These are phyloP conservation scores for Brassica incana DNA, from an alignment of 345 rosid genomes.

Conservation along the genomic window DNA sequence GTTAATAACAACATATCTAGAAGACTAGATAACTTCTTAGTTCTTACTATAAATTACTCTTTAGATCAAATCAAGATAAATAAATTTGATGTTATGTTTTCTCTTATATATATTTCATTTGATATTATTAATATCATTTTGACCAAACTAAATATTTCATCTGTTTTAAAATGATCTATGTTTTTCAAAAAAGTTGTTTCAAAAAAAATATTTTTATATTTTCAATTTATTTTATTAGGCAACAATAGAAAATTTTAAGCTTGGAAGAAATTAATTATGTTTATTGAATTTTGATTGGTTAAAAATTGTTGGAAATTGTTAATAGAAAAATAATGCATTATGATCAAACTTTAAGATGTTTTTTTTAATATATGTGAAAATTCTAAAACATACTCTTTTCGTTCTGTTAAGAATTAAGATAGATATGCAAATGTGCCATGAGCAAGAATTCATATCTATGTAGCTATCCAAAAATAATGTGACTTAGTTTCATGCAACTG, in stretches of 20 bases:
- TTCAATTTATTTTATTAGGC: not conserved
- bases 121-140: not conserved
- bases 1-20: not conserved
- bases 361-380: not conserved
- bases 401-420: no score
- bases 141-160: not conserved
- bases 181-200: no score
- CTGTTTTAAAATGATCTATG: not conserved
- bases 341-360: no score
- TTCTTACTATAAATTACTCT: not conserved
- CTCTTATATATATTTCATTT: not conserved
- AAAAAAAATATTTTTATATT: no score
- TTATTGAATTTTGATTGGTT: not conserved
- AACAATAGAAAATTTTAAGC: not conserved
- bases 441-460: no score
- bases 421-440: no score
- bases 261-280: no score
- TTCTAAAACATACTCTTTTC: no score
- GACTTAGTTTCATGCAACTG: no score
- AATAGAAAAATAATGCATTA: not conserved
- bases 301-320: no score
- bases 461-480: no score
- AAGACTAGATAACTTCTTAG: not conserved
- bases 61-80: not conserved
- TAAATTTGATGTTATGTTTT: not conserved